Base-by-base conservation (phyloP, 192 early-diverging fungal species). In the Kickxella alabastrina region DNA sequence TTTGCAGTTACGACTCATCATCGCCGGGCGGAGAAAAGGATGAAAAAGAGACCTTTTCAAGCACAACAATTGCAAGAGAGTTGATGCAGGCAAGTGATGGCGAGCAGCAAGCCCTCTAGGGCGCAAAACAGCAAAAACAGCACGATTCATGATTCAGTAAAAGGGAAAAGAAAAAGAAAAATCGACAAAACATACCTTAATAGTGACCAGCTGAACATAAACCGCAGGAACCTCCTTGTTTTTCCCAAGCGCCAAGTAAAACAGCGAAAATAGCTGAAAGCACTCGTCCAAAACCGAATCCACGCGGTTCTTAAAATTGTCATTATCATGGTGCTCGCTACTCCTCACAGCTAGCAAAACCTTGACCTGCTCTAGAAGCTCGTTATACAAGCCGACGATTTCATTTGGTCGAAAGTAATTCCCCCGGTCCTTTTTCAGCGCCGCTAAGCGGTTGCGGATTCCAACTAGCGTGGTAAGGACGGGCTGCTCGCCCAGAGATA, bases 201-300 rank as follows among this genome's bases (percentile, higher is more conserved):
- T 82, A 4, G 87, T 87, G 0, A 84, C 79, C 37, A 89, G 69
- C 49, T 89, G 87, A 0, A 82, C 87, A 61, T 89, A 87, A 1
- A 82, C 82, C 10, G 87, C 87, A 6, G 87, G 85, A 47, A 84
- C 80, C 59, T 89, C 87, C 45, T 81, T 80, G 57, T 82, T 87
- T 53, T 85, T 87, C 28, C 87, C 87, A 39, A 87, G 58, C 18
- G 82, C 82, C 75, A 89, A 77, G 56, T 85, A 89, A 55, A 87
- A 89, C 41, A 89, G 59, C 22, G 87, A 89, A 25, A 89, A 80
- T 28, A 89, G 71, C 25, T 85, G 80, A 77, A 85, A 85, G 43
- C 85, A 82, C 35, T 89, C 87, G 42, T 89, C 87, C 12, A 89
- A 66, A 24, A 87, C 80, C 36, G 78, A 81, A 54, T 89, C 85